These are phyloP conservation scores for Trichoderma koningii DNA, from an alignment of 2,329 filamentous ascomycete species.

Conservation along the genomic window DNA sequence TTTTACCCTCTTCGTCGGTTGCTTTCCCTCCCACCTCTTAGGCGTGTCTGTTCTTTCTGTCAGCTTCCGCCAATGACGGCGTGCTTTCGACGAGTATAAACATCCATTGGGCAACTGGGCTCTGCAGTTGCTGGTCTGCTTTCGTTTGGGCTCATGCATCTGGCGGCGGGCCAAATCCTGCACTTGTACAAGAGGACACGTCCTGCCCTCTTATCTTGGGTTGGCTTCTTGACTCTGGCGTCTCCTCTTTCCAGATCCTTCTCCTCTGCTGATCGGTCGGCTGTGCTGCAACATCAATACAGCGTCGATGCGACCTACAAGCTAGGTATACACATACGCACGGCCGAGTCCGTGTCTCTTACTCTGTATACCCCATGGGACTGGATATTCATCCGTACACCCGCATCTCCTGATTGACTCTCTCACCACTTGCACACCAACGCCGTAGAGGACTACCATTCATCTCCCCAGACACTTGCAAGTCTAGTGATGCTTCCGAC, in stretches of 20 bases:
- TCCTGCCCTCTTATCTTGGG: neutral
- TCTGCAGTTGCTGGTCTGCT: neutral
- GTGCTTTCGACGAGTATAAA: neutral
- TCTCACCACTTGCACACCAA: neutral
- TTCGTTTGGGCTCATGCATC: neutral
- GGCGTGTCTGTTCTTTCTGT: neutral
- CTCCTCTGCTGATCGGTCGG: neutral
- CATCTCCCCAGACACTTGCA: no score
- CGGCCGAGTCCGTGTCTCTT: constrained; percentile 3
- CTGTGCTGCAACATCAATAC: neutral
- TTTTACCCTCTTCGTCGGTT: neutral
- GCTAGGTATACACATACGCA: neutral
- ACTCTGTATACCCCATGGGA: no score
- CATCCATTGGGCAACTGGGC: neutral
- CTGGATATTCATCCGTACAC: neutral
- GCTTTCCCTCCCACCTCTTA: neutral
- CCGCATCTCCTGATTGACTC: neutral
- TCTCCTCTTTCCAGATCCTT: neutral
- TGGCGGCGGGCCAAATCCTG: neutral
- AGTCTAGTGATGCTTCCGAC: no score
- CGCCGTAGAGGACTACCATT: no score
- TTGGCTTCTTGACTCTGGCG: neutral
- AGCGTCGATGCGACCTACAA: neutral
- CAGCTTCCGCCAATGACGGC: constrained; percentile 6
- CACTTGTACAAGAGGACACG: neutral